Percentiles rank a stretch among this genome's conserved stretches.
These are phyloP conservation scores for Debaryomyces tyrocola DNA, from an alignment of 805 yeast species.

Conservation along the genomic window DNA sequence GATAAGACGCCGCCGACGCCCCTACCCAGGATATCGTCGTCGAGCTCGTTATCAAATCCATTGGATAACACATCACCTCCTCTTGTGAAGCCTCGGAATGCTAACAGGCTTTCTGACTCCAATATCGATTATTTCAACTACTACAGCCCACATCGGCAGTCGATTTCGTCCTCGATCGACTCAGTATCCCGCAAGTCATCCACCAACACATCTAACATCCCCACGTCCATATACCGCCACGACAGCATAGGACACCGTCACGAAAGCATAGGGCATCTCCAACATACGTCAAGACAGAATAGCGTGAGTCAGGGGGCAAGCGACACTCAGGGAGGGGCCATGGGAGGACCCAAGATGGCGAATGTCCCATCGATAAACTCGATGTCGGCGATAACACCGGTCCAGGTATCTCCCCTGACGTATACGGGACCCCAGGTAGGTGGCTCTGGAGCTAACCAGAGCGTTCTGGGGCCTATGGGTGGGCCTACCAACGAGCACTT, in stretches of 20 bases:
- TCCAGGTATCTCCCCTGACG: background rate
- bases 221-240: background rate
- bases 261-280: background rate
- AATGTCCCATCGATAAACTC: background rate
- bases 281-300: background rate
- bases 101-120: conserved; percentile 4
- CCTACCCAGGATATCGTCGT: background rate
- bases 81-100: background rate
- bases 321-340: background rate
- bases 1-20: background rate
- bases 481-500: background rate
- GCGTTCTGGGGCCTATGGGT: background rate
- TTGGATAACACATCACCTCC: background rate
- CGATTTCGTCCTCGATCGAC: conserved; percentile 8
- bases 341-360: background rate
- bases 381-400: background rate
- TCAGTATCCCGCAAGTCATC: conserved; percentile 7
- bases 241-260: background rate
- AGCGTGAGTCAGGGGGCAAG: background rate
- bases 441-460: too few relatives aligned
- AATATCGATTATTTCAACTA: conserved; percentile 3
- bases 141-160: conserved; percentile 2
- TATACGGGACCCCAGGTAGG: too few relatives aligned
- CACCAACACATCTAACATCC: background rate
- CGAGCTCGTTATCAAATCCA: background rate